A percentile compares a stretch with the other conserved stretches of the same genome.
phyloP scores from a whole-genome alignment of 202 grass and related monocot genomes.

The Carex arenaria region DNA sequence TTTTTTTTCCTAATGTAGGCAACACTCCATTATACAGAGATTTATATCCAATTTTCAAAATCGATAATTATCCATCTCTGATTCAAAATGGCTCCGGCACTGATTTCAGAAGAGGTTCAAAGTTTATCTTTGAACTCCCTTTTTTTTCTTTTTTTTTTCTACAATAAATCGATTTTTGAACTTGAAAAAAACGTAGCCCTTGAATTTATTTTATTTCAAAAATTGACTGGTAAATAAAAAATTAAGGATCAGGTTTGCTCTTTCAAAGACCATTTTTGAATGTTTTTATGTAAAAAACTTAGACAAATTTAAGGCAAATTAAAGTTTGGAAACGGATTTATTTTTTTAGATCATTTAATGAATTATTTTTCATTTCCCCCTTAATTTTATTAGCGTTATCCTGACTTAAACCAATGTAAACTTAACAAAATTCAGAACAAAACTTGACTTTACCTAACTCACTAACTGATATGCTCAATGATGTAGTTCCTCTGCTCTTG shows the following conservation, averaged over 20 bases:
- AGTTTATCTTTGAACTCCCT: too few species aligned
- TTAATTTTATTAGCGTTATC: neutral
- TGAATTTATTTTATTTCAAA: neutral
- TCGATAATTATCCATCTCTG: too few species aligned
- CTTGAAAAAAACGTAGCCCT: too few species aligned
- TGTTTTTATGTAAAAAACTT: neutral
- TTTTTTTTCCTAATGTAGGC: too few species aligned
- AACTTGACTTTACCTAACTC: neutral
- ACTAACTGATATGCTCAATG: neutral
- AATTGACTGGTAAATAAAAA: neutral
- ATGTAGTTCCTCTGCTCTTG: neutral
- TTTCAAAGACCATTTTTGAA: neutral
- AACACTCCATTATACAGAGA: too few species aligned
- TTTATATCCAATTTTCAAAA: too few species aligned
- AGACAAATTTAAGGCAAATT: neutral
- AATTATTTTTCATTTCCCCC: neutral
- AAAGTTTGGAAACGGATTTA: neutral
- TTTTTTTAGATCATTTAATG: neutral
- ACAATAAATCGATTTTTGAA: too few species aligned
- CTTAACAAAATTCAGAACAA: neutral
- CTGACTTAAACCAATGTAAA: neutral
- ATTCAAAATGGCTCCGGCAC: too few species aligned
- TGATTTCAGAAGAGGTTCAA: too few species aligned
- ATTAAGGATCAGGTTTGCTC: neutral
- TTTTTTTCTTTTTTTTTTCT: neutral